phyloP scores from a whole-genome alignment of 73 alveolate species.

The Paramecium primaurelia region DNA sequence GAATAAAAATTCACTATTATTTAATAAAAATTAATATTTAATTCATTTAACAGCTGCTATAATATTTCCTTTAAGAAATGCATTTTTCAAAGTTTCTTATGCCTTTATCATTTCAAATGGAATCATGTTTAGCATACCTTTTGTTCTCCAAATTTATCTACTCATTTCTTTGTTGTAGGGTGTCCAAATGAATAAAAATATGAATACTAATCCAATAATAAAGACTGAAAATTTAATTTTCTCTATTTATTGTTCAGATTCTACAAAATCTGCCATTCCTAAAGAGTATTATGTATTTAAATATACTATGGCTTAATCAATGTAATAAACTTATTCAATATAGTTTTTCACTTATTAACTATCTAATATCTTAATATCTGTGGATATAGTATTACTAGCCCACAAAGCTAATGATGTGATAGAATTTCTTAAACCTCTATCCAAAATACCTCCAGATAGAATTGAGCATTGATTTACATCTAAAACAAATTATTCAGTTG shows the following conservation, averaged over 20 bases:
- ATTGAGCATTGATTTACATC: not conserved
- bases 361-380: not conserved
- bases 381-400: not conserved
- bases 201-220: not conserved
- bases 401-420: not conserved
- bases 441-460: slow-evolving; percentile 14
- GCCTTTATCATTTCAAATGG: slow-evolving; percentile 53
- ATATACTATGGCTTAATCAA: slow-evolving; percentile 16
- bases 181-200: slow-evolving; percentile 28
- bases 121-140: slow-evolving; percentile 58
- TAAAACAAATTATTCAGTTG: not conserved
- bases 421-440: slow-evolving; percentile 21
- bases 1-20: too few species aligned
- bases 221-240: slow-evolving; percentile 1
- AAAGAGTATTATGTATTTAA: not conserved
- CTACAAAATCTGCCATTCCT: not conserved
- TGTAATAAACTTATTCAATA: not conserved
- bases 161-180: slow-evolving; percentile 14
- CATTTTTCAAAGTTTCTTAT: slow-evolving; percentile 41
- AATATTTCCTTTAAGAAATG: slow-evolving; percentile 50
- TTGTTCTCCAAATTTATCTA: slow-evolving; percentile 56
- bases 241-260: not conserved
- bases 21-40: not conserved
- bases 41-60: slow-evolving; percentile 56
- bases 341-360: not conserved